phyloP scores from a whole-genome alignment of 2,329 filamentous ascomycete genomes.

The Aspergillus sp. region DNA sequence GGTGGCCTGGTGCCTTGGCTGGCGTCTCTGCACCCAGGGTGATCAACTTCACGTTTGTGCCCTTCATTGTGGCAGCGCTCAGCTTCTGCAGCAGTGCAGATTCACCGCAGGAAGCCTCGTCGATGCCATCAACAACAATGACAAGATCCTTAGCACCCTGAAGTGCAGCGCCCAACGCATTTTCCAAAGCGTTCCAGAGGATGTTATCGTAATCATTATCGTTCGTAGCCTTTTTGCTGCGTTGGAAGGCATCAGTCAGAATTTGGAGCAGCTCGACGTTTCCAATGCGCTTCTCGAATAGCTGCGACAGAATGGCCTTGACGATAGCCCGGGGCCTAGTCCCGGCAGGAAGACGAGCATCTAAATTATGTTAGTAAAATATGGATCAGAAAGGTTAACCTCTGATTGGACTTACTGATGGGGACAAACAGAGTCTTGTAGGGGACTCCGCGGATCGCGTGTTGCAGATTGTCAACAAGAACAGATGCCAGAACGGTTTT shows the following conservation, averaged over 20 bases:
- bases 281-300: constrained; percentile 43
- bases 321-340: constrained; percentile 34
- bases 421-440: constrained; percentile 41
- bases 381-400: neutral
- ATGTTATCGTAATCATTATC: constrained; percentile 37
- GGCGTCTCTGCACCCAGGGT: constrained; percentile 31
- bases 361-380: constrained; percentile 16
- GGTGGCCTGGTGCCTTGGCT: constrained; percentile 10
- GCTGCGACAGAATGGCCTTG: constrained; percentile 40
- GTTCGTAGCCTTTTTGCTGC: constrained; percentile 23
- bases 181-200: constrained; percentile 38
- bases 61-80: constrained; percentile 22
- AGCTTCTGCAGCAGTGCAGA: constrained; percentile 31
- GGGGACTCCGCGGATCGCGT: constrained; percentile 36
- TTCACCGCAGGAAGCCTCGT: constrained; percentile 38
- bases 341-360: constrained; percentile 34
- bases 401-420: constrained; percentile 30
- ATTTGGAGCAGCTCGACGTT: constrained; percentile 42
- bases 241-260: constrained; percentile 34
- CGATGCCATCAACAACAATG: constrained; percentile 42
- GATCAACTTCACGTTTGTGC: constrained; percentile 32
- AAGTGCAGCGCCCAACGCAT: constrained; percentile 30
- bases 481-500: constrained; percentile 44
- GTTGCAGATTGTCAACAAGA: constrained; percentile 42
- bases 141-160: constrained; percentile 38